phyloP scores from a whole-genome alignment of 148 eudicot species.

The Oxyria digyna region DNA sequence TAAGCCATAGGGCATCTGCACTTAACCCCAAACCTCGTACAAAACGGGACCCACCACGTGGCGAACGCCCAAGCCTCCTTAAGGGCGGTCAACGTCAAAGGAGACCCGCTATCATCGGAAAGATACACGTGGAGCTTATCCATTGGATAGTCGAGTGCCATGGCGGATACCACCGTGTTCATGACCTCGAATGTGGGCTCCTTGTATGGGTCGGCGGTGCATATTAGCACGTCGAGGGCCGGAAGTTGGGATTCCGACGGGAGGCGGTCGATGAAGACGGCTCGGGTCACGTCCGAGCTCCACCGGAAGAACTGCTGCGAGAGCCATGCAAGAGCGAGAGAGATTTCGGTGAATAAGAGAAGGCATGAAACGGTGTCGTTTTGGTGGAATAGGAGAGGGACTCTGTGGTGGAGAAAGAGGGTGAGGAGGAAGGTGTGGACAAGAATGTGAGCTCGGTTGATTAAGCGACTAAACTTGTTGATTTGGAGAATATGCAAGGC shows the following conservation, averaged over 20 bases:
- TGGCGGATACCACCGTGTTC: slow-evolving; percentile 29
- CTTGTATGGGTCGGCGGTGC: slow-evolving; percentile 21
- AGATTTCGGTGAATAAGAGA: slow-evolving; percentile 14
- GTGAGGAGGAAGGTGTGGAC: not conserved
- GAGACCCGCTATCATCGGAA: slow-evolving; percentile 24
- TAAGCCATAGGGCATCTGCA: slow-evolving; percentile 16
- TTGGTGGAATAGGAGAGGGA: not conserved
- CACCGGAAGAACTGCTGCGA: slow-evolving; percentile 14
- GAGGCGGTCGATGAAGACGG: slow-evolving; percentile 11
- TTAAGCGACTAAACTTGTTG: slow-evolving; percentile 5
- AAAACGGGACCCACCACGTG: slow-evolving; percentile 23
- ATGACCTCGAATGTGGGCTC: slow-evolving; percentile 26
- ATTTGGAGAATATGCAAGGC: slow-evolving; percentile 9
- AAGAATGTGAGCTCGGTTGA: slow-evolving; percentile 10
- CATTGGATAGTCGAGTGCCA: slow-evolving; percentile 28
- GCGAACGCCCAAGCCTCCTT: slow-evolving; percentile 23
- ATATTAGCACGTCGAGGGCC: slow-evolving; percentile 21
- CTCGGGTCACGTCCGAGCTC: slow-evolving; percentile 14
- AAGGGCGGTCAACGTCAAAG: slow-evolving; percentile 8
- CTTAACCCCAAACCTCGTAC: slow-evolving; percentile 13
- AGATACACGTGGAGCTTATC: slow-evolving; percentile 22
- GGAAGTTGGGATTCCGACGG: slow-evolving; percentile 14
- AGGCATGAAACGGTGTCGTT: slow-evolving; percentile 13
- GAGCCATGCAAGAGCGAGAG: slow-evolving; percentile 18
- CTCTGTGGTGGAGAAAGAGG: not conserved